phyloP scores from a whole-genome alignment of 345 rosid species.

The Citropsis articulata region DNA sequence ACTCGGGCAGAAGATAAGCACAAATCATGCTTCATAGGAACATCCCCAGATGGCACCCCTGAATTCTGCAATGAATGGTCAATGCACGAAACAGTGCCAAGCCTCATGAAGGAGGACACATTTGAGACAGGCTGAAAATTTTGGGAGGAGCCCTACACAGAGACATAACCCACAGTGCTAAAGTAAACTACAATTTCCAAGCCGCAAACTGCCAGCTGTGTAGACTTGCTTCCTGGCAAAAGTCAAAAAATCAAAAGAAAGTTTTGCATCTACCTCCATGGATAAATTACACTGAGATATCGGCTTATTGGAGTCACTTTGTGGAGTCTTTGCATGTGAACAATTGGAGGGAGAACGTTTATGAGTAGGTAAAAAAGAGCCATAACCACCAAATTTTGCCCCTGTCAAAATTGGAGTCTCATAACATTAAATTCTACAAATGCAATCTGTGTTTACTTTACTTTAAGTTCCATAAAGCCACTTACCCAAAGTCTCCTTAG shows the following conservation, averaged over 20 bases:
- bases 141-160: constrained; percentile 43
- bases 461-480: constrained; percentile 15
- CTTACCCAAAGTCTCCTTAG: constrained; percentile 63
- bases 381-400: constrained; percentile 53
- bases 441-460: neutral
- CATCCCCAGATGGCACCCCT: constrained; percentile 22
- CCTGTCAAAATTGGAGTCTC: constrained; percentile 42
- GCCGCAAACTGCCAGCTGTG: neutral
- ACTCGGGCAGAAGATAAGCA: constrained; percentile 25
- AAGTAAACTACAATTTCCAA: constrained; percentile 20
- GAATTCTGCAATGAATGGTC: constrained; percentile 13
- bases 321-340: constrained; percentile 36
- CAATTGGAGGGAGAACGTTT: constrained; percentile 28
- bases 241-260: constrained; percentile 3
- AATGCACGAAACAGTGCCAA: constrained; percentile 19
- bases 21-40: constrained; percentile 31
- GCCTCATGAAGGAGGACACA: constrained; percentile 19
- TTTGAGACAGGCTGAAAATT: constrained; percentile 38
- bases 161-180: constrained; percentile 22
- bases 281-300: constrained; percentile 34
- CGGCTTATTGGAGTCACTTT: constrained; percentile 23
- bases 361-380: constrained; percentile 66
- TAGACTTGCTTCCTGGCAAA: constrained; percentile 12
- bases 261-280: constrained; percentile 40
- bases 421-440: constrained; percentile 10